Percentiles rank a stretch among this genome's conserved stretches.
phyloP scores from a whole-genome alignment of 2,329 filamentous ascomycete species.

The Parafenestella ontariensis region DNA sequence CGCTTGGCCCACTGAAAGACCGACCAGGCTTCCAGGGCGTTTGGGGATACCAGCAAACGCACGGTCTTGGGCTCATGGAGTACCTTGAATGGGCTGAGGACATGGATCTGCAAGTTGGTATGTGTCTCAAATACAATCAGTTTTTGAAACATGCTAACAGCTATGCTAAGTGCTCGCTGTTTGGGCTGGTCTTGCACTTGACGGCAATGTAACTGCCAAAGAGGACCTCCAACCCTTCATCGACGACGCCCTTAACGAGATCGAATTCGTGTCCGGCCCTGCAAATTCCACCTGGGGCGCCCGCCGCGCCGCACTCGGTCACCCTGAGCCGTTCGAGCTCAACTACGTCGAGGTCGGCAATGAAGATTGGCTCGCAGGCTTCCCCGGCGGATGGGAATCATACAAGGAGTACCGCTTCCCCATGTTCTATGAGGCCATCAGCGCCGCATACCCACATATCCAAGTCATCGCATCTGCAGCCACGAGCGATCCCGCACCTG shows the following conservation, averaged over 20 bases:
- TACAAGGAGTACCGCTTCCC: slow-evolving; percentile 44
- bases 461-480: slow-evolving; percentile 45
- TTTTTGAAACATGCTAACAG: slow-evolving; percentile 18
- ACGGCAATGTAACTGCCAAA: slow-evolving; percentile 48
- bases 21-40: slow-evolving; percentile 56
- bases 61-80: slow-evolving; percentile 56
- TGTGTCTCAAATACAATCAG: slow-evolving; percentile 4
- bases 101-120: slow-evolving; percentile 50
- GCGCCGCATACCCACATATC: slow-evolving; percentile 44
- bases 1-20: slow-evolving; percentile 56
- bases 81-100: slow-evolving; percentile 59
- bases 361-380: slow-evolving; percentile 48
- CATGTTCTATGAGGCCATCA: slow-evolving; percentile 45
- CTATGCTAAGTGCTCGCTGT: slow-evolving; percentile 47
- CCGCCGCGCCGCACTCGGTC: slow-evolving; percentile 45
- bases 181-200: slow-evolving; percentile 54
- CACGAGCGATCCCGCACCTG: slow-evolving; percentile 34
- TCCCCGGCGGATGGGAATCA: slow-evolving; percentile 34
- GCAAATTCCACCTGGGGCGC: slow-evolving; percentile 43
- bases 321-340: slow-evolving; percentile 47
- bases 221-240: slow-evolving; percentile 49
- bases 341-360: slow-evolving; percentile 51
- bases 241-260: slow-evolving; percentile 48
- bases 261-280: slow-evolving; percentile 44
- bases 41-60: slow-evolving; percentile 55